Conservation (phyloP, 2,329 filamentous ascomycete species). For the Aureobasidium melanogenum region DNA sequence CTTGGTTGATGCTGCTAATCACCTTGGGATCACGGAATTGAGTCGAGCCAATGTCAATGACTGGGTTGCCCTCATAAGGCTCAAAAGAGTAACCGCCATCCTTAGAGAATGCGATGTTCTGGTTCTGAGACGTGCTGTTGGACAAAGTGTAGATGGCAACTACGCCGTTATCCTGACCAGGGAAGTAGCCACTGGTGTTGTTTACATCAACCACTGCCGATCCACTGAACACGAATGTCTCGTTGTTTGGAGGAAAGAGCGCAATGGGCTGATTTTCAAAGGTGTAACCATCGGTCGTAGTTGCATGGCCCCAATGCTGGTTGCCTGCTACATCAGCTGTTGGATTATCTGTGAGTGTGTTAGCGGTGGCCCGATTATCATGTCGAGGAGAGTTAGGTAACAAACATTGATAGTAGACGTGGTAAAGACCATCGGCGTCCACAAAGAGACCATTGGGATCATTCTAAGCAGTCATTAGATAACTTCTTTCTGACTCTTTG, state of each 20-base stretch:
- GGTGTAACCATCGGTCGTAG: constrained; percentile 51
- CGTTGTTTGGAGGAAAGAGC: constrained; percentile 48
- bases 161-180: constrained; percentile 50
- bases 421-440: constrained; percentile 49
- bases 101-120: constrained; percentile 52
- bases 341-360: constrained; percentile 36
- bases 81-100: constrained; percentile 56
- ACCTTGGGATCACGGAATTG: constrained; percentile 57
- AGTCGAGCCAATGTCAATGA: constrained; percentile 45
- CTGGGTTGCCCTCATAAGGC: constrained; percentile 52
- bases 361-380: background rate
- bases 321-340: constrained; percentile 44
- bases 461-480: constrained; percentile 29
- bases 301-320: constrained; percentile 58
- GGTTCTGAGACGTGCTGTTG: constrained; percentile 40
- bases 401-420: constrained; percentile 57
- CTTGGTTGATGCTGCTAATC: background rate
- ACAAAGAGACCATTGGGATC: constrained; percentile 58
- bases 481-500: too few relatives aligned
- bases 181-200: constrained; percentile 60
- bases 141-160: constrained; percentile 51
- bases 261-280: constrained; percentile 59
- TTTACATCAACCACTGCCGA: constrained; percentile 52
- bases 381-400: background rate
- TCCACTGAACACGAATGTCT: constrained; percentile 45